phyloP scores from a whole-genome alignment of 2,329 filamentous ascomycete genomes.

The Albophoma yamanashiensis region DNA sequence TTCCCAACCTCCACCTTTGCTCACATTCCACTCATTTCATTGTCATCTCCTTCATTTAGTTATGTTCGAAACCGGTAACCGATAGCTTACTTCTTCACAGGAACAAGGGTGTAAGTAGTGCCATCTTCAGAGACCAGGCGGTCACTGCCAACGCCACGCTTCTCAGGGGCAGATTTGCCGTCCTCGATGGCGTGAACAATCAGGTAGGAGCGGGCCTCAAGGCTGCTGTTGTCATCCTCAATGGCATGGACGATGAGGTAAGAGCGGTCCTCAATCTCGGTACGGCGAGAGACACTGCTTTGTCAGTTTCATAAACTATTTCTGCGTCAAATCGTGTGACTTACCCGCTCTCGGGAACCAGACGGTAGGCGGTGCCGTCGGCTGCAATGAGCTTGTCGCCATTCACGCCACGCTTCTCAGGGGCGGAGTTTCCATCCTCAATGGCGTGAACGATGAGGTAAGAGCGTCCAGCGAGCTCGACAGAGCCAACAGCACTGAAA shows the following conservation, averaged over 20 bases:
- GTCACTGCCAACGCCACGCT: not conserved
- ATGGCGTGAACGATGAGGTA: not conserved
- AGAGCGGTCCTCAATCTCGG: not conserved
- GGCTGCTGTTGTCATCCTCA: not conserved
- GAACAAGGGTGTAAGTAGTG: not conserved
- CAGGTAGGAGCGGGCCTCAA: not conserved
- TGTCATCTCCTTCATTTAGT: not conserved
- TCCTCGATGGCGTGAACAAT: not conserved
- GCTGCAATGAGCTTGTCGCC: not conserved
- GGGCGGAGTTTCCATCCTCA: not conserved
- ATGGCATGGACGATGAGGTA: not conserved
- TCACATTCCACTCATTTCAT: not conserved
- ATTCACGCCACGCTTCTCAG: not conserved
- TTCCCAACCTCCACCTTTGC: not conserved
- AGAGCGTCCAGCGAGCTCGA: not conserved
- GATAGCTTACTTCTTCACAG: not conserved
- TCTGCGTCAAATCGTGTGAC: not conserved
- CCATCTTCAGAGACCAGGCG: not conserved
- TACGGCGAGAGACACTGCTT: not conserved
- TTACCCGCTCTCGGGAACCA: not conserved
- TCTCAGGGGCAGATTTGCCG: not conserved
- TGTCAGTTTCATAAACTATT: not conserved
- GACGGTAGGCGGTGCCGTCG: not conserved
- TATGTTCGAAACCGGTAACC: not conserved
- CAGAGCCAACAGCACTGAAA: not conserved